Base-by-base conservation (phyloP, 495 filamentous ascomycete species). In the Wilcoxina mikolae region DNA sequence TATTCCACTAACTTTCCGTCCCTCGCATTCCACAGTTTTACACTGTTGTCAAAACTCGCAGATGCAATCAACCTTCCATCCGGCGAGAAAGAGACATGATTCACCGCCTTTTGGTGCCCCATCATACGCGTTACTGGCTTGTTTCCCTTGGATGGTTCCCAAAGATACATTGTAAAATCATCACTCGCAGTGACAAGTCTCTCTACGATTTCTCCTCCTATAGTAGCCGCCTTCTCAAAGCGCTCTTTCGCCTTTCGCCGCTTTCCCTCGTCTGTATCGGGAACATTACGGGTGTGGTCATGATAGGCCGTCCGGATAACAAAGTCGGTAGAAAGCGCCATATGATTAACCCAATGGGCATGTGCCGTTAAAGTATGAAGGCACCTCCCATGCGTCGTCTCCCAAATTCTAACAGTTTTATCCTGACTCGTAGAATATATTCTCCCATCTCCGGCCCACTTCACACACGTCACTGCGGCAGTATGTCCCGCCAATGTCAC, bases 121-220 rank as follows among this genome's bases (percentile, higher is more conserved):
- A 88, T 68, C 49, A 99, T 74, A 26, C 91, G 76, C n/a, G 85
- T 81, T 10, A 96, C 68, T 4, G 90, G 88, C 65, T 95, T 95
- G 17, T 71, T 84, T 11, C 74, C 72, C 17, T 82, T 81, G 17
- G 78, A 74, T 0, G 93, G 93, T 28, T 93, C 84, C 93, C 93
- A 99, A 46, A 99, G 77, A 63, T 84, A 95, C 75, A 96, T 91
- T 4, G 91, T 96, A 70, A 86, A 91, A 64, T 99, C 93, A 61
- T 99, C 91, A 62, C 80, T 84, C 1, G 90, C 93, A 1, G 87
- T 88, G 2, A 94, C 87, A 2, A 95, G 72, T 18, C 87, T 79
- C 69, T 99, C 91, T 2, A 84, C 78, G 33, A 91, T 76, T 60
- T 83, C 79, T 49, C 83, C 84, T 33, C 82, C 76, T 33, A 87